A percentile compares a stretch with the other conserved stretches of the same genome.
Conservation (phyloP, 2,329 filamentous ascomycete species). For the Aureobasidium vineae region DNA sequence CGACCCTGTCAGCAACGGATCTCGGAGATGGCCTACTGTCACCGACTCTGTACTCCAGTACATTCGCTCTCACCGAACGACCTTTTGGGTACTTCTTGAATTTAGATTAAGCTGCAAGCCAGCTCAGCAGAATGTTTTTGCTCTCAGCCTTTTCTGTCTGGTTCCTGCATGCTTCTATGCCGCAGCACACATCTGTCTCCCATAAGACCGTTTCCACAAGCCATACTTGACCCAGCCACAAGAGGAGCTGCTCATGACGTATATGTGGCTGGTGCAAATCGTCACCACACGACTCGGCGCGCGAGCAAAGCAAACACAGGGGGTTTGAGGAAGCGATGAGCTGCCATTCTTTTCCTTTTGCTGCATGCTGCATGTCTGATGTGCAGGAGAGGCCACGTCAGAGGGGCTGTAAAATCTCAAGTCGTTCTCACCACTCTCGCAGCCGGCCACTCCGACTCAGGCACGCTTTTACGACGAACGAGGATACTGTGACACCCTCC, state of each 20-base stretch:
- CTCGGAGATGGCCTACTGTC: constrained; percentile 13
- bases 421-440: neutral
- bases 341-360: neutral
- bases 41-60: constrained; percentile 6
- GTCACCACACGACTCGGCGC: constrained; percentile 2
- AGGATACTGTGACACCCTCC: neutral
- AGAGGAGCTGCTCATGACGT: neutral
- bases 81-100: neutral
- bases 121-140: neutral
- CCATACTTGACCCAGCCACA: constrained; percentile 13
- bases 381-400: constrained; percentile 12
- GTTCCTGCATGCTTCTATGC: constrained; percentile 15
- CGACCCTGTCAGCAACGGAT: constrained; percentile 11
- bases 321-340: constrained; percentile 5
- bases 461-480: neutral
- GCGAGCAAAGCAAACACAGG: constrained; percentile 18
- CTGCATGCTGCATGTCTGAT: constrained; percentile 15
- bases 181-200: neutral
- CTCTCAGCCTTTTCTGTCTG: neutral
- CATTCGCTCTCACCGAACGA: constrained; percentile 15
- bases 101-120: constrained; percentile 13
- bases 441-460: neutral
- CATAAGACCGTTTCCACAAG: neutral
- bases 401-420: neutral
- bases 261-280: constrained; percentile 6